Evolutionary conservation across 345 rosid species (phyloP).

Genomic region (Rhodamnia rubescens): DNA sequence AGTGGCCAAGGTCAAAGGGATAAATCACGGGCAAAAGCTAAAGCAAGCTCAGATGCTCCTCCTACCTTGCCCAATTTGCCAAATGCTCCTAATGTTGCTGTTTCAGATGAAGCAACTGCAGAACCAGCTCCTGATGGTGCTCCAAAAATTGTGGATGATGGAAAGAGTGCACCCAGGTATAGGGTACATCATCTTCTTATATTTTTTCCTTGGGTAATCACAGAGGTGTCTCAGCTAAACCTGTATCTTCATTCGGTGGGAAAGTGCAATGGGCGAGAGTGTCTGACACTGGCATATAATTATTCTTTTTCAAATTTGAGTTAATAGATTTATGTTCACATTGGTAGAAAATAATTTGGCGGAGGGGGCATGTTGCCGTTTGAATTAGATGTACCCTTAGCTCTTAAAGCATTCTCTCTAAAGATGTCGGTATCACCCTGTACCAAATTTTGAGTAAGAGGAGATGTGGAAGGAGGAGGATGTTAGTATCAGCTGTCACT

Average conservation of each 20-base stretch:
- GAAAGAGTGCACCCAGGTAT: slow-evolving; percentile 34
- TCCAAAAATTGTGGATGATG: slow-evolving; percentile 8
- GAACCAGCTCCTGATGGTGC: slow-evolving; percentile 16
- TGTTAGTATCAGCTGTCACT: not conserved
- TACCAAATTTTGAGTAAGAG: not conserved
- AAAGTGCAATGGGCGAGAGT: not conserved
- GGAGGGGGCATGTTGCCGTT: not conserved
- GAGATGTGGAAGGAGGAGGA: not conserved
- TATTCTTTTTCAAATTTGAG: not conserved
- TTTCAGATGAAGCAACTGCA: slow-evolving; percentile 6
- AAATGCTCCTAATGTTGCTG: slow-evolving; percentile 8
- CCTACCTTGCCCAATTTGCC: slow-evolving; percentile 6
- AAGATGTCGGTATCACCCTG: not conserved
- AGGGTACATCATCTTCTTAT: not conserved
- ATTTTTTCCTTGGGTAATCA: not conserved
- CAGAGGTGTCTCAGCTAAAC: not conserved
- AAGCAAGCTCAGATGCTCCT: slow-evolving; percentile 24
- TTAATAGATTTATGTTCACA: not conserved
- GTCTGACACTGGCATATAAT: not conserved
- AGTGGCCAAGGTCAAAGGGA: slow-evolving; percentile 41
- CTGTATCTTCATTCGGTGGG: not conserved
- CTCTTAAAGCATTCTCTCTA: not conserved
- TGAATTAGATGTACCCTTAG: not conserved
- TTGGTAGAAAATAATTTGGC: not conserved
- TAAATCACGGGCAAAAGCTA: slow-evolving; percentile 44